Percentiles rank a stretch among this genome's conserved stretches.
Evolutionary conservation across 139 green algal species (phyloP).

Genomic region (Tetraselmis chui): DNA sequence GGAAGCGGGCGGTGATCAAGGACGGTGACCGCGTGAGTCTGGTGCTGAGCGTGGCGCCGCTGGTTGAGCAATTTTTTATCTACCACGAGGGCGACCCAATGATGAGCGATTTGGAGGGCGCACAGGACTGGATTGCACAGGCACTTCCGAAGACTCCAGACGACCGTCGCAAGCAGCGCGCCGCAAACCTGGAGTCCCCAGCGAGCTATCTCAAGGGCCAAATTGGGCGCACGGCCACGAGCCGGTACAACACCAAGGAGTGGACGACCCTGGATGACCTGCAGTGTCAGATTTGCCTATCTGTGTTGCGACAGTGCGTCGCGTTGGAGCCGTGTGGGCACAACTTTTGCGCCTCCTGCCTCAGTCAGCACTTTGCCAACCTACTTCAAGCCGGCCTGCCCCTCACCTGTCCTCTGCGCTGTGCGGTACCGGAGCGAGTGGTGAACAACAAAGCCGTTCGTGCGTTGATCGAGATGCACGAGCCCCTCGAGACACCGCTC

Average conservation of each 20-base stretch:
- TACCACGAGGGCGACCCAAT: conserved; percentile 16
- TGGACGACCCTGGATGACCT: conserved; percentile 50
- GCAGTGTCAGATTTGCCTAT: conserved; percentile 62
- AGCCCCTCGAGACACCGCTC: not conserved
- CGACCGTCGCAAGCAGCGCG: not conserved
- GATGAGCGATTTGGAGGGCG: not conserved
- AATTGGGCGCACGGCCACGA: conserved; percentile 26
- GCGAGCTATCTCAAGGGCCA: not conserved
- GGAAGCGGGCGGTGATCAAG: conserved; percentile 14
- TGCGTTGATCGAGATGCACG: conserved; percentile 30
- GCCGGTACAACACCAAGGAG: conserved; percentile 46
- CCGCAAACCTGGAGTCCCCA: not conserved
- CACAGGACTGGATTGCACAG: not conserved
- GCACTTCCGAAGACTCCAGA: not conserved
- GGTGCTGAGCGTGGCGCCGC: conserved; percentile 50
- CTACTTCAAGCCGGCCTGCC: conserved; percentile 35
- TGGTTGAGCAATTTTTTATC: conserved; percentile 45
- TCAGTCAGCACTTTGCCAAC: conserved; percentile 50
- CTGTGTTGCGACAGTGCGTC: conserved; percentile 42
- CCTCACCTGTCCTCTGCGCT: conserved; percentile 35
- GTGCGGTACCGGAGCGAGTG: conserved; percentile 39
- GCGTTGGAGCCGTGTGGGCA: conserved; percentile 63
- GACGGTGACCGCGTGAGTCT: conserved; percentile 48
- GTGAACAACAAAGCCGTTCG: conserved; percentile 49
- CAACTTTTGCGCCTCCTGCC: conserved; percentile 58